Conservation (phyloP, 345 rosid species). For the Eucalyptus shirleyi region DNA sequence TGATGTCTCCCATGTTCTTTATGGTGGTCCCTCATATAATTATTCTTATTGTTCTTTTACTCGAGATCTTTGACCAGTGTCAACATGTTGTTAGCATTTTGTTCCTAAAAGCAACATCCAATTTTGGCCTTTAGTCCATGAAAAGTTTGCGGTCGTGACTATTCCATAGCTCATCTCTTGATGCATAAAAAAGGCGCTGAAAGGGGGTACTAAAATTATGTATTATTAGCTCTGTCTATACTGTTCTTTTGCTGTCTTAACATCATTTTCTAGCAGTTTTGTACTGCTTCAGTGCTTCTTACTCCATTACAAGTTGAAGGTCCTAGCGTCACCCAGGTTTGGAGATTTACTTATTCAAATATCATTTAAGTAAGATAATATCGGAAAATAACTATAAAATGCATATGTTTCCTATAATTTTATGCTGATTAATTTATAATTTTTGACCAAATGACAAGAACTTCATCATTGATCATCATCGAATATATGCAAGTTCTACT, state of each 20-base stretch:
- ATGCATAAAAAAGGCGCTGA: not conserved
- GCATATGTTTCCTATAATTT: fast-evolving
- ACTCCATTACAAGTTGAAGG: fast-evolving
- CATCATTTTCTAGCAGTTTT: not conserved
- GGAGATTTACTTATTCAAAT: not conserved
- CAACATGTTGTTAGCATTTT: no score
- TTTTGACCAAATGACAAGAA: no score
- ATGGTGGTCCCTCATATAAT: not conserved
- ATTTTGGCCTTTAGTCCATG: no score
- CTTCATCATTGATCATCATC: no score
- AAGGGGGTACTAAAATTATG: fast-evolving
- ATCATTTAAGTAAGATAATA: not conserved
- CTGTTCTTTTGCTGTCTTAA: not conserved
- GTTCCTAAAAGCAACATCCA: no score
- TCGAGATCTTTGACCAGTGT: no score
- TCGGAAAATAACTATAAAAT: not conserved
- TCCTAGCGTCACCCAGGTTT: not conserved
- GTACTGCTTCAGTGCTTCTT: not conserved
- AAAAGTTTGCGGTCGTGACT: no score
- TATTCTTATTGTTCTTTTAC: no score
- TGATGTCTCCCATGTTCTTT: not conserved
- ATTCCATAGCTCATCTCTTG: not conserved
- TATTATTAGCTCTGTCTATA: not conserved
- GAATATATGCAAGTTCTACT: no score
- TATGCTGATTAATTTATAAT: no score